These are phyloP conservation scores for Fusarium dimerum DNA, from an alignment of 2,329 filamentous ascomycete species.

Conservation along the genomic window DNA sequence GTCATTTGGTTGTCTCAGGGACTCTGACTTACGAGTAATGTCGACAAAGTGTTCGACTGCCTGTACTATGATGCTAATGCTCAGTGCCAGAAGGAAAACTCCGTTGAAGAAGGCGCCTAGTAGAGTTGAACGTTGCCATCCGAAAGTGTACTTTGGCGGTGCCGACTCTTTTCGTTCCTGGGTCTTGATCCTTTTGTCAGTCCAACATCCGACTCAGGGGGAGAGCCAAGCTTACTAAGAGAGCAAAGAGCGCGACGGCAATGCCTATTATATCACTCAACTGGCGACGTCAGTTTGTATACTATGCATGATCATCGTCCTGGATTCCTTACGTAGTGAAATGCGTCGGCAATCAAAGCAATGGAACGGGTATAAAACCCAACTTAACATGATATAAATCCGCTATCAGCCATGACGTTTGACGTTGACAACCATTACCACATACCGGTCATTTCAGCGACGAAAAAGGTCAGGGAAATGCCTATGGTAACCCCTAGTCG, in stretches of 20 bases:
- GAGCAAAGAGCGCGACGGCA: conserved; percentile 63
- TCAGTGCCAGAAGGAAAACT: conserved; percentile 70
- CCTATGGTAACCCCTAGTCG: conserved; percentile 49
- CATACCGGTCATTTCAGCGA: conserved; percentile 52
- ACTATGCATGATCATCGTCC: not conserved
- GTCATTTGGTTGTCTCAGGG: not conserved
- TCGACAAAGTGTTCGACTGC: conserved; percentile 70
- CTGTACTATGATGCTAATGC: conserved; percentile 72
- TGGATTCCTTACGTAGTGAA: conserved; percentile 67
- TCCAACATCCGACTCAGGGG: not conserved
- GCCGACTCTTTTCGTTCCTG: conserved; percentile 53
- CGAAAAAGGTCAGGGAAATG: conserved; percentile 53
- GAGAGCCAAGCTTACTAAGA: conserved; percentile 50
- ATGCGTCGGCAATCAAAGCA: conserved; percentile 74
- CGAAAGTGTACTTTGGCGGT: conserved; percentile 59
- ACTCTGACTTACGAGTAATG: conserved; percentile 46
- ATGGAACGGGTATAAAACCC: conserved; percentile 72
- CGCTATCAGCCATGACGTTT: not conserved
- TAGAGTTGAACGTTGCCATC: conserved; percentile 75
- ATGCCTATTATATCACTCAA: conserved; percentile 73
- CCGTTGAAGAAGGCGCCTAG: conserved; percentile 82
- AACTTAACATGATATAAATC: conserved; percentile 39
- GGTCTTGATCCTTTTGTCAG: conserved; percentile 42
- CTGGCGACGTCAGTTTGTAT: conserved; percentile 38
- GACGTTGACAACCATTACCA: not conserved